Base-by-base conservation (phyloP, 805 yeast species). In the Suhomyces emberorum region DNA sequence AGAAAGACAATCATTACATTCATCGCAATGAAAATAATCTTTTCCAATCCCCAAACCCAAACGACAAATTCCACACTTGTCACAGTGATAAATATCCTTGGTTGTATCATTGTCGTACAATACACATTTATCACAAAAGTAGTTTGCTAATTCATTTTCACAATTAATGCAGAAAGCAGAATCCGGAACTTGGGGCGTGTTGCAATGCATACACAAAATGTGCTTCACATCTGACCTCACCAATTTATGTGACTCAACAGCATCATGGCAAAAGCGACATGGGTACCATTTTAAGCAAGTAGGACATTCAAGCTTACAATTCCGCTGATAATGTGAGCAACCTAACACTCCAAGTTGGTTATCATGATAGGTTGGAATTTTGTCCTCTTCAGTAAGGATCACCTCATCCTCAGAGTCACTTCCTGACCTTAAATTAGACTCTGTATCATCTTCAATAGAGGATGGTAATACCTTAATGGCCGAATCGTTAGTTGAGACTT, bases 1-100 rank as follows among this genome's bases (percentile, higher is more conserved):
- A 28, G 91, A 79, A 47, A 89, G 72, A 57, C 98, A 89, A 5
- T 88, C 89, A 50, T 87, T 85, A 61, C 98, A 89, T 15, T 80
- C 81, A 48, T 83, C 77, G 62, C 98, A 89, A 56, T 89, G 98
- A 65, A 87, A 88, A 50, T 83, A 88, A 59, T 89, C 97, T 46
- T 83, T 82, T 12, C 87, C 93, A 15, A 88, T 61, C 0, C 97
- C 97, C 17, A 83, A 68, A 2, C 98, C 98, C 7, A 91, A 67
- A 10, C 97, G 74, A 57, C 98, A 89, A 37, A 91, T 88, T 0
- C 95, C 96, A 65, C 98, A 89, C 48, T 81, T 84, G 48, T 81
- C 86, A 58, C 98, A 89, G 56, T 89, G 98, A 53, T 88, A 89
- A 16, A 89, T 88, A 43, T 83, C 83, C 52, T 87, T 88, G 28